phyloP scores from a whole-genome alignment of 2,329 filamentous ascomycete genomes.

The Venturia oleaginea region DNA sequence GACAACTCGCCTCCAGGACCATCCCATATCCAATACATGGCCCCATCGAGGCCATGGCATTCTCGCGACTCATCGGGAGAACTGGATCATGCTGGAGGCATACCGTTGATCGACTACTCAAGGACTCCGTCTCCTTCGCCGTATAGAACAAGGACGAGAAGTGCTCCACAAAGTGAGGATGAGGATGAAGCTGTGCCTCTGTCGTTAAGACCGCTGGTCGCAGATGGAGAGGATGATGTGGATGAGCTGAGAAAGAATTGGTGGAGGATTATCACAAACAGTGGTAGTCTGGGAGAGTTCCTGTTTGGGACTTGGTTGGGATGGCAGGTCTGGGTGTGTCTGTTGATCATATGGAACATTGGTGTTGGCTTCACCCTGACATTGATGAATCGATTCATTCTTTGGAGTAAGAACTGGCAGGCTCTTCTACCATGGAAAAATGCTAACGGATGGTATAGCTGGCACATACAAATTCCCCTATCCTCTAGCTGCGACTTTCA shows the following conservation, averaged over 20 bases:
- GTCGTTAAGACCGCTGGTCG: slow-evolving; percentile 30
- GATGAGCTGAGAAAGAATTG: slow-evolving; percentile 23
- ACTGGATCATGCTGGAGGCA: slow-evolving; percentile 24
- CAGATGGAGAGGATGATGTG: slow-evolving; percentile 24
- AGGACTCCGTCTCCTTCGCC: slow-evolving; percentile 33
- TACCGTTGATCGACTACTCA: slow-evolving; percentile 38
- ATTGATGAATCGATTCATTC: slow-evolving; percentile 43
- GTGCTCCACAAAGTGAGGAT: slow-evolving; percentile 37
- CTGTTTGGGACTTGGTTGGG: slow-evolving; percentile 39
- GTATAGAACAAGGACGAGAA: slow-evolving; percentile 27
- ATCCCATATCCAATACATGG: slow-evolving; percentile 26
- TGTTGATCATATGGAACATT: slow-evolving; percentile 40
- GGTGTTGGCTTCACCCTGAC: slow-evolving; percentile 39
- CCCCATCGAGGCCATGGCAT: slow-evolving; percentile 21
- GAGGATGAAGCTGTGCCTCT: slow-evolving; percentile 38
- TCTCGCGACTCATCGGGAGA: slow-evolving; percentile 19
- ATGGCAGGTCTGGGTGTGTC: slow-evolving; percentile 39
- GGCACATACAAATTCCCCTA: slow-evolving; percentile 44
- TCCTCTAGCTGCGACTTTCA: slow-evolving; percentile 41
- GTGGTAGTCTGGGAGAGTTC: slow-evolving; percentile 34
- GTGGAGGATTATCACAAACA: slow-evolving; percentile 28
- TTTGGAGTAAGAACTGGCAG: slow-evolving; percentile 31
- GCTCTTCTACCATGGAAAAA: slow-evolving; percentile 18
- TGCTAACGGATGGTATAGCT: slow-evolving; percentile 22
- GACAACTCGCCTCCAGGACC: slow-evolving; percentile 26